Evolutionary conservation across 495 filamentous ascomycete genomes (phyloP).

Genomic region (Aspergillus hancockii): DNA sequence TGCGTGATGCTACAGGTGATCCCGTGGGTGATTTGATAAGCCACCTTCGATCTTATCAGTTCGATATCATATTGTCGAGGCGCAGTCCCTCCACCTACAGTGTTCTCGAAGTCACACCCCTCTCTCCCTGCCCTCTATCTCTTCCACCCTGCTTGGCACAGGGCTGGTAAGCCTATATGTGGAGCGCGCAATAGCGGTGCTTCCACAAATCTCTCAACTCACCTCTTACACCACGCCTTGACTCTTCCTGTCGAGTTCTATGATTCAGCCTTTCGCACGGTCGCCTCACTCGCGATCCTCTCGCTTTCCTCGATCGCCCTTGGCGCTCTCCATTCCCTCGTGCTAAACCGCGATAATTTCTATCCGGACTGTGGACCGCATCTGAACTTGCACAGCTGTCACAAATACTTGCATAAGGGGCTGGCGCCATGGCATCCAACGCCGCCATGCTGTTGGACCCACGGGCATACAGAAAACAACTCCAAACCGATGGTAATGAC

Average conservation of each 20-base stretch:
- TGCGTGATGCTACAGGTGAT: neutral
- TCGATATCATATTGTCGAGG: neutral
- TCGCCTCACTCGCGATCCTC: neutral
- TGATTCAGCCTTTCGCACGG: slow-evolving; percentile 1
- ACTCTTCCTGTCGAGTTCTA: neutral
- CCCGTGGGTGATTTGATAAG: neutral
- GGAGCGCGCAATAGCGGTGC: slow-evolving; percentile 1
- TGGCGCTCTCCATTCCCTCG: neutral
- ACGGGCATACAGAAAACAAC: slow-evolving; percentile 36
- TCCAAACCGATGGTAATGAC: slow-evolving; percentile 37
- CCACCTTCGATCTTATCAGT: neutral
- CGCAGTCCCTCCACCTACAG: neutral
- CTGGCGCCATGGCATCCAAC: slow-evolving; percentile 40
- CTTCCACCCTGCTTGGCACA: neutral
- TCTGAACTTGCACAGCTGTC: neutral
- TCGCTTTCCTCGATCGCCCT: neutral
- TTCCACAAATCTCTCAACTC: neutral
- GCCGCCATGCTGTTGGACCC: slow-evolving; percentile 48
- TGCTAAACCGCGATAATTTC: too few species aligned
- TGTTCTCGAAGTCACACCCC: neutral
- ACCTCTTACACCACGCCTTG: neutral
- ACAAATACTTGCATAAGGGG: slow-evolving; percentile 17
- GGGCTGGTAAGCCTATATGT: neutral
- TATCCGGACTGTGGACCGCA: neutral
- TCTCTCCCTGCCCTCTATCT: slow-evolving; percentile 15